Evolutionary conservation across 106 monocot genomes (phyloP), one percentile per base, ranked within the genome.

Genomic region (Dendrobium catenatum): DNA sequence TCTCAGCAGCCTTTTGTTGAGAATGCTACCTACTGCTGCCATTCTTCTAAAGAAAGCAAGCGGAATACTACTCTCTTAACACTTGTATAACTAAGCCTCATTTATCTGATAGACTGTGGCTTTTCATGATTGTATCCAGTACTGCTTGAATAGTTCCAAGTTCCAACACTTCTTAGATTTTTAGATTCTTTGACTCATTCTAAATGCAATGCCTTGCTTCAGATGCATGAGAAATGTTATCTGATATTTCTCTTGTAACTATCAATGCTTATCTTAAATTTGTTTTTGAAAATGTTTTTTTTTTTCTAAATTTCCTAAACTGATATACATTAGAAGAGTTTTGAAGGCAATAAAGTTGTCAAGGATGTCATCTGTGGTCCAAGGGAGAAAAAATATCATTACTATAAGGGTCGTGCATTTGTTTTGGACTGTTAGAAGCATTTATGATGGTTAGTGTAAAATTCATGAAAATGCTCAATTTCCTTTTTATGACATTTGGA

Each of bases 301-400:
- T 42, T 20, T 43, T 4, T 2, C 0, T 72, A 27, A 31, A 37
- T 33, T 42, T 73, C 16, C 17, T 42, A 15, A 72, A 40, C 40
- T 72, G 0, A 74, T 24, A 48, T 22, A 11, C 49, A 10, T 49
- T 13, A 76, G 55, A 59, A 97, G 97, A 90, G 89, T 59, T 81
- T 90, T 46, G 94, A 97, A 83, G 94, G 85, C 8, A 94, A 94
- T 79, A 91, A 87, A 76, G 92, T 97, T 78, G 79, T 97, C 64
- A 91, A 87, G 51, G 88, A 94, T 10, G 84, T 91, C 76, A 94
- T 97, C 79, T 97, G 88, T 85, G 94, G 94, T 74, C 88, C 97
- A 33, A 90, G 89, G 40, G 55, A 88, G 48, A 92, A 85, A 81
- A 94, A 79, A 81, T 94, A 94, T 76, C 89, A 94, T 19, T 92